These are phyloP conservation scores for Perkinsus olseni DNA, from an alignment of 169 alveolate genomes.

Conservation along the genomic window DNA sequence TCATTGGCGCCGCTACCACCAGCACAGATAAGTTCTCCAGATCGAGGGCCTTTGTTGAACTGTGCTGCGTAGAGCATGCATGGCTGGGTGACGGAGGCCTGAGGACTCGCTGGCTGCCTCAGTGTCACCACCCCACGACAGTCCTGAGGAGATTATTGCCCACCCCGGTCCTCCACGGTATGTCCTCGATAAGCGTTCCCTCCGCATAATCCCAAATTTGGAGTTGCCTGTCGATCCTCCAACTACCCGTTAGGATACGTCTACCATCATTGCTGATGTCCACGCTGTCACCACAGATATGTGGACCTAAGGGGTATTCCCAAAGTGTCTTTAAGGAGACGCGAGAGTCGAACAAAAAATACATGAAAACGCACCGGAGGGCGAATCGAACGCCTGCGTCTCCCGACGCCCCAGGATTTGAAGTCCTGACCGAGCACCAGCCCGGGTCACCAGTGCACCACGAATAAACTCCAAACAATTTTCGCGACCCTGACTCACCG, in stretches of 20 bases:
- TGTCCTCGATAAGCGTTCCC: constrained; percentile 5
- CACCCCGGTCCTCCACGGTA: constrained; percentile 24
- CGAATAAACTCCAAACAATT: background rate
- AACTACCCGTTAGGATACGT: constrained; percentile 63
- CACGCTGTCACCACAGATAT: constrained; percentile 66
- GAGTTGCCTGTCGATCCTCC: constrained; percentile 60
- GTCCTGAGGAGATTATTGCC: too few species aligned
- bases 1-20: constrained; percentile 34
- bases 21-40: constrained; percentile 16
- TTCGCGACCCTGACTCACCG: constrained; percentile 19
- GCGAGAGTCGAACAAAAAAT: background rate
- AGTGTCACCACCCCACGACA: too few species aligned
- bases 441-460: constrained; percentile 5
- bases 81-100: background rate
- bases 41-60: constrained; percentile 12
- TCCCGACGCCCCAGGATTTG: constrained; percentile 3
- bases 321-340: background rate
- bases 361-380: background rate
- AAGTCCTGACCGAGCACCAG: constrained; percentile 3
- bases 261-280: constrained; percentile 48
- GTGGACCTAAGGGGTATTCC: constrained; percentile 39
- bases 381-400: constrained; percentile 4
- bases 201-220: constrained; percentile 58
- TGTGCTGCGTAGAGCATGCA: constrained; percentile 29
- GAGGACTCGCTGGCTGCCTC: background rate